Evolutionary conservation across 1,139 yeast genomes (phyloP).

Genomic region (Yamadazyma buinensis): DNA sequence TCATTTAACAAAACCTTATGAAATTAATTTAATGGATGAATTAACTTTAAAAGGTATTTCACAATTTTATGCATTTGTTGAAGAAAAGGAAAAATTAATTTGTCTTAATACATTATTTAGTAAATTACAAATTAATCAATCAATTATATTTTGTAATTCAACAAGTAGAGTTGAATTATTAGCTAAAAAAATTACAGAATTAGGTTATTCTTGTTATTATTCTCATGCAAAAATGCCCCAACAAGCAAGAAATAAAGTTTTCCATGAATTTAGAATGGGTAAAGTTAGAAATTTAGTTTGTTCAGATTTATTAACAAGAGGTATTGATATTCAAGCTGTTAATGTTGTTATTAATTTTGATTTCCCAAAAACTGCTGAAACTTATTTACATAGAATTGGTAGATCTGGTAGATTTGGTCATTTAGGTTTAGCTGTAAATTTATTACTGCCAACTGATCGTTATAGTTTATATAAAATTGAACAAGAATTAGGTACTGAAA

Average conservation of each 20-base stretch:
- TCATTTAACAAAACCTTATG: constrained; percentile 88
- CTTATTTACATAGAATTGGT: constrained; percentile 97
- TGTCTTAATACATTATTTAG: constrained; percentile 93
- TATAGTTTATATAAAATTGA: constrained; percentile 91
- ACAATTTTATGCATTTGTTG: constrained; percentile 96
- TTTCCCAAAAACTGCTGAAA: constrained; percentile 97
- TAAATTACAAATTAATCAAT: constrained; percentile 91
- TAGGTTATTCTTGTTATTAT: constrained; percentile 95
- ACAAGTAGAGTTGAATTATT: constrained; percentile 92
- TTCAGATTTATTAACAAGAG: constrained; percentile 94
- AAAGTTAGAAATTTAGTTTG: constrained; percentile 96
- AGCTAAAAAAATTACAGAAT: constrained; percentile 93
- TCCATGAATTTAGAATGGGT: constrained; percentile 98
- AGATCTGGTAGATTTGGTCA: constrained; percentile 99
- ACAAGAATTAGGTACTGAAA: constrained; percentile 96
- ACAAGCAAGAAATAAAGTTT: constrained; percentile 93
- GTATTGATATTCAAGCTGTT: constrained; percentile 98
- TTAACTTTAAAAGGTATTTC: constrained; percentile 93
- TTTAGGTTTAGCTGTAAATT: constrained; percentile 93
- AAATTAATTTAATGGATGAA: constrained; percentile 96
- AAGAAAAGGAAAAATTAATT: constrained; percentile 92
- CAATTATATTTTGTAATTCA: constrained; percentile 94
- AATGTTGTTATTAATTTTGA: constrained; percentile 97
- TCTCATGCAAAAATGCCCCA: constrained; percentile 98
- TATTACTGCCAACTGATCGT: constrained; percentile 96